Conservation (phyloP, 768 basidiomycete genomes). For the Boletus bicolor region DNA sequence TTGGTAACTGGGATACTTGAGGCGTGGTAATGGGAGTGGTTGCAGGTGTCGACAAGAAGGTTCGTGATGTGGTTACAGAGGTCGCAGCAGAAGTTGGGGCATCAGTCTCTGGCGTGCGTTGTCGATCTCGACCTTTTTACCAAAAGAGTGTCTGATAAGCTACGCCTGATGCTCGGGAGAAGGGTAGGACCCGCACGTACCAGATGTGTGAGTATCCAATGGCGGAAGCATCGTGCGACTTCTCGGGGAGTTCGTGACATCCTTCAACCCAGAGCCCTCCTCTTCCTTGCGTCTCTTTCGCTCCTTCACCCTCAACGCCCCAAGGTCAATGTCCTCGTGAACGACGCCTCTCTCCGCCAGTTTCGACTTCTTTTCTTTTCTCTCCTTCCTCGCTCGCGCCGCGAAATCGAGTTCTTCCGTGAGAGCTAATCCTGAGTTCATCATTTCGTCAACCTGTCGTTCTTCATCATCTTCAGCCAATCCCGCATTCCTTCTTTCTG, state of each 20-base stretch:
- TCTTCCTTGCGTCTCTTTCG: constrained; percentile 38
- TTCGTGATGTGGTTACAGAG: constrained; percentile 34
- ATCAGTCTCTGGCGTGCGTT: constrained; percentile 36
- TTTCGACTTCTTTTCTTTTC: constrained; percentile 31
- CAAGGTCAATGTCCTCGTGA: constrained; percentile 24
- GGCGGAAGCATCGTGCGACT: constrained; percentile 34
- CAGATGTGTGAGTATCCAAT: constrained; percentile 36
- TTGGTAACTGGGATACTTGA: constrained; percentile 40
- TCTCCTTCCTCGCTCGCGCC: constrained; percentile 42
- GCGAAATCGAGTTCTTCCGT: constrained; percentile 18
- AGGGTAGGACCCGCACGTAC: constrained; percentile 24
- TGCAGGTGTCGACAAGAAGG: constrained; percentile 41
- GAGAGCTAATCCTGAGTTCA: constrained; percentile 10
- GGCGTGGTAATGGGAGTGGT: constrained; percentile 39
- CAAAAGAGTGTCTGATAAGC: constrained; percentile 16
- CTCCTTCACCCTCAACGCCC: constrained; percentile 35
- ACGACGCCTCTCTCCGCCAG: constrained; percentile 16
- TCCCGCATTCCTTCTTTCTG: constrained; percentile 51
- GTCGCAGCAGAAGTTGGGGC: constrained; percentile 36
- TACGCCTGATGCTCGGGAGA: background rate
- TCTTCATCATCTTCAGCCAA: constrained; percentile 59
- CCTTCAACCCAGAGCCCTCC: constrained; percentile 47
- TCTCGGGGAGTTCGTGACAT: constrained; percentile 59
- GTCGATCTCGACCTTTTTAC: constrained; percentile 35
- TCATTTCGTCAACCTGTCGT: constrained; percentile 34